Evolutionary conservation across 2,329 filamentous ascomycete species (phyloP).

Genomic region (Ceratocystiopsis brevicomis): DNA sequence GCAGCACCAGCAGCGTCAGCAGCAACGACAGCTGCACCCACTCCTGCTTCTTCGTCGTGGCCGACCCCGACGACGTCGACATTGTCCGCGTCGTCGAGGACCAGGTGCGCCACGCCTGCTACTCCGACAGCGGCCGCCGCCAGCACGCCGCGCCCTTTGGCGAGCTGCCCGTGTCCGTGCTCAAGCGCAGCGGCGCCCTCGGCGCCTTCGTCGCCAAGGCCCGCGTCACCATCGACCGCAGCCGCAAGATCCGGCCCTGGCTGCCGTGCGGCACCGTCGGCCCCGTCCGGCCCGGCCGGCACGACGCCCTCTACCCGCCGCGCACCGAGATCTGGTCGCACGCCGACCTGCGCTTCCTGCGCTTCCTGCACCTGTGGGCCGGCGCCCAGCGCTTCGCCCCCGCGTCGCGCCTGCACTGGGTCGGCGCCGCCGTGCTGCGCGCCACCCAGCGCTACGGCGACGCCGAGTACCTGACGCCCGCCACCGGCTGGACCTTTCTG

Average conservation of each 20-base stretch:
- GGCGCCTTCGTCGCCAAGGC: constrained; percentile 30
- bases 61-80: constrained; percentile 32
- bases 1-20: no score
- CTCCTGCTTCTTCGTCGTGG: constrained; percentile 42
- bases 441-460: constrained; percentile 40
- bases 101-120: constrained; percentile 34
- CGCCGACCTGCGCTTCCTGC: constrained; percentile 36
- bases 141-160: constrained; percentile 9
- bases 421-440: constrained; percentile 46
- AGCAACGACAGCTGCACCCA: constrained; percentile 23
- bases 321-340: constrained; percentile 23
- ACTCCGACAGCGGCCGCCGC: constrained; percentile 18
- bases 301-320: background rate
- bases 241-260: constrained; percentile 28
- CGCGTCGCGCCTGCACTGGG: constrained; percentile 34
- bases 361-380: constrained; percentile 52
- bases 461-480: constrained; percentile 24
- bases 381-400: constrained; percentile 33
- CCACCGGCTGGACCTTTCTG: constrained; percentile 44
- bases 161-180: constrained; percentile 2
- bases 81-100: constrained; percentile 30
- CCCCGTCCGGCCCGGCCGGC: no score
- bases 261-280: constrained; percentile 23
- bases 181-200: constrained; percentile 13
- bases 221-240: constrained; percentile 29